Conservation (phyloP, 106 monocot genomes). For the Narthecium ossifragum region DNA sequence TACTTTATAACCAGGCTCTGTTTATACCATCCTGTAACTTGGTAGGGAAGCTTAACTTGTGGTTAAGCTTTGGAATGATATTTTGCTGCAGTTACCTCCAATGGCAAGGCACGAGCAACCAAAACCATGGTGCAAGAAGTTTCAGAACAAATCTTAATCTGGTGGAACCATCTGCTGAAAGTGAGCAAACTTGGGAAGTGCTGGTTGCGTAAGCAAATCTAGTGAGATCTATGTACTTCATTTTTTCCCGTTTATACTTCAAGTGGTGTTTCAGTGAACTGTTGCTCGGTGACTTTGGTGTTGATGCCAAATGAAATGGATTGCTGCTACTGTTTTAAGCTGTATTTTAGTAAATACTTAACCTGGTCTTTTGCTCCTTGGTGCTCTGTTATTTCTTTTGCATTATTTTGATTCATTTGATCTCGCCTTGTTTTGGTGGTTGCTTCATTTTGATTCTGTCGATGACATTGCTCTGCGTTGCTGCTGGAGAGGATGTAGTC, state of each 20-base stretch:
- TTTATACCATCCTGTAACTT: neutral
- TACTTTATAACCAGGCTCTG: neutral
- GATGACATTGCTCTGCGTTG: too few species aligned
- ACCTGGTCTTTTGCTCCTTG: too few species aligned
- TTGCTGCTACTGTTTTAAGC: too few species aligned
- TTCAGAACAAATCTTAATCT: neutral
- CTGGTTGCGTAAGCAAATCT: neutral
- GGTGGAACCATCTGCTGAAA: neutral
- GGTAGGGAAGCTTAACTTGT: too few species aligned
- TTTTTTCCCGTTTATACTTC: neutral
- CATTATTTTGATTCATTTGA: too few species aligned
- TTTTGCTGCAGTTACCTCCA: conserved; percentile 20
- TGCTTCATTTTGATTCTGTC: too few species aligned
- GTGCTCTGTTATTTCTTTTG: too few species aligned
- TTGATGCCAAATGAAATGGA: neutral
- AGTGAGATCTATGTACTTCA: neutral
- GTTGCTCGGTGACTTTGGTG: neutral
- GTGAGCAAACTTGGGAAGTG: neutral
- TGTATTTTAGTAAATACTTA: too few species aligned
- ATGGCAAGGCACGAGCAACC: conserved; percentile 13
- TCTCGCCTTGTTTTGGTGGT: too few species aligned
- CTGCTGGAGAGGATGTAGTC: too few species aligned
- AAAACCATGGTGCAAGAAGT: conserved; percentile 12
- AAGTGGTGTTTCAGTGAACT: neutral
- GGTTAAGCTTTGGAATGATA: neutral